Evolutionary conservation across 345 rosid genomes (phyloP).

Genomic region (Brassica carinata): DNA sequence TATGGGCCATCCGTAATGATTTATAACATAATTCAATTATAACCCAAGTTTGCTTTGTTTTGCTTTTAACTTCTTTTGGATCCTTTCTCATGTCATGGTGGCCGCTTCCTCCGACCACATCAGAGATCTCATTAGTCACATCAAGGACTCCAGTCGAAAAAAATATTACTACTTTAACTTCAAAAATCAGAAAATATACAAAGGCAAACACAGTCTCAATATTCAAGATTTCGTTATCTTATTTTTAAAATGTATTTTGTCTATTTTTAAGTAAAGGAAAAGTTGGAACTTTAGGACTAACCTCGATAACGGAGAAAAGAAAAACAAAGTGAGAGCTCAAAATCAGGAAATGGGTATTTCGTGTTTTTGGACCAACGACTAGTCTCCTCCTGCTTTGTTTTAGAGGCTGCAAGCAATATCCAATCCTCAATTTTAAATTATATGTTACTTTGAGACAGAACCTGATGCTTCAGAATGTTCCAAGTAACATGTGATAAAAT

Average conservation of each 20-base stretch:
- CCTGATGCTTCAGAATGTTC: constrained; percentile 44
- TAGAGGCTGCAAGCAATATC: constrained; percentile 35
- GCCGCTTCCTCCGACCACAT: constrained; percentile 35
- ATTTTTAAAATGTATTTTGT: constrained; percentile 29
- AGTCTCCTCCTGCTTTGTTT: constrained; percentile 38
- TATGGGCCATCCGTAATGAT: too few relatives aligned
- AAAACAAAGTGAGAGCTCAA: constrained; percentile 34
- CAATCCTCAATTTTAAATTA: constrained; percentile 33
- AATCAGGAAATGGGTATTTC: constrained; percentile 40
- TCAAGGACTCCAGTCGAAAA: constrained; percentile 6
- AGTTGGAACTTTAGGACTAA: constrained; percentile 44
- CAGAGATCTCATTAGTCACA: constrained; percentile 36
- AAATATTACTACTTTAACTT: constrained; percentile 24
- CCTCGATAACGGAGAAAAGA: constrained; percentile 43
- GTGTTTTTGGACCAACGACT: constrained; percentile 45
- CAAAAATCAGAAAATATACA: not conserved
- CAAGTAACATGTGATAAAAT: constrained; percentile 31
- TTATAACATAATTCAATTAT: not conserved
- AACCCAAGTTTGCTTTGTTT: constrained; percentile 29
- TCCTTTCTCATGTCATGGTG: constrained; percentile 27
- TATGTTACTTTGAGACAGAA: constrained; percentile 41
- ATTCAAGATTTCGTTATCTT: constrained; percentile 33
- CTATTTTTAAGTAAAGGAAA: constrained; percentile 40
- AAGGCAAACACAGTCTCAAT: not conserved
- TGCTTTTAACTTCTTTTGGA: constrained; percentile 28